Percentiles rank a stretch among this genome's conserved stretches.
Conservation (phyloP, 768 basidiomycete species). For the Amanita fuliginea region DNA sequence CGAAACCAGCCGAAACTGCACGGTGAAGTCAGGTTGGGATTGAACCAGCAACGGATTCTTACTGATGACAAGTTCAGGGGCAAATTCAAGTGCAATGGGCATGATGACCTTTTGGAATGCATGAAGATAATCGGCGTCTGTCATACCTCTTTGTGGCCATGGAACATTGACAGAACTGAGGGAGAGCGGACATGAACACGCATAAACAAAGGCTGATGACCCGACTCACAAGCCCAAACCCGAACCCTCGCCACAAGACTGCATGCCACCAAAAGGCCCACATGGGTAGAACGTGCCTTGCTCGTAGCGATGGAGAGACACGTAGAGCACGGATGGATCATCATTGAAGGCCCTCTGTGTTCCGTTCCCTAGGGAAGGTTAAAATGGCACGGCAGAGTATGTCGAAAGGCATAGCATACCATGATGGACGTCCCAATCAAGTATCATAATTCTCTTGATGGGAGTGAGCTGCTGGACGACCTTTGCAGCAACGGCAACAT, state of each 20-base stretch:
- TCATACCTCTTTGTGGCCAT: slow-evolving; percentile 84
- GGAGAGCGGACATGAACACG: slow-evolving; percentile 7
- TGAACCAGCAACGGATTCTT: slow-evolving; percentile 17
- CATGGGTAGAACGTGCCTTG: slow-evolving; percentile 88
- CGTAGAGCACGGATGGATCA: slow-evolving; percentile 83
- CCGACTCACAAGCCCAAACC: slow-evolving; percentile 77
- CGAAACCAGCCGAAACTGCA: slow-evolving; percentile 94
- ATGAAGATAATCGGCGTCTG: slow-evolving; percentile 91
- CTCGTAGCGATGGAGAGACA: slow-evolving; percentile 94
- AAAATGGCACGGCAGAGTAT: neutral
- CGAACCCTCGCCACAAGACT: slow-evolving; percentile 73
- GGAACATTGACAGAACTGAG: slow-evolving; percentile 89
- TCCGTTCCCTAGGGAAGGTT: slow-evolving; percentile 66
- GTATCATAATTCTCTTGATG: slow-evolving; percentile 75
- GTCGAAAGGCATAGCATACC: slow-evolving; percentile 34
- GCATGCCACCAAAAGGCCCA: slow-evolving; percentile 80
- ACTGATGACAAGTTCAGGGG: slow-evolving; percentile 95
- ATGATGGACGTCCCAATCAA: slow-evolving; percentile 98
- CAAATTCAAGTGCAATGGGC: slow-evolving; percentile 96
- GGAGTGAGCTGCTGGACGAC: slow-evolving; percentile 63
- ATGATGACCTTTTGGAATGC: slow-evolving; percentile 94
- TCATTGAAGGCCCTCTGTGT: slow-evolving; percentile 95
- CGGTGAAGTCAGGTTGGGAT: neutral
- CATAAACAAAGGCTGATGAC: slow-evolving; percentile 1
- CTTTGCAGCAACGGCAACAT: slow-evolving; percentile 86